Evolutionary conservation across 2,329 filamentous ascomycete genomes (phyloP).

Genomic region (Fusarium camptoceras): DNA sequence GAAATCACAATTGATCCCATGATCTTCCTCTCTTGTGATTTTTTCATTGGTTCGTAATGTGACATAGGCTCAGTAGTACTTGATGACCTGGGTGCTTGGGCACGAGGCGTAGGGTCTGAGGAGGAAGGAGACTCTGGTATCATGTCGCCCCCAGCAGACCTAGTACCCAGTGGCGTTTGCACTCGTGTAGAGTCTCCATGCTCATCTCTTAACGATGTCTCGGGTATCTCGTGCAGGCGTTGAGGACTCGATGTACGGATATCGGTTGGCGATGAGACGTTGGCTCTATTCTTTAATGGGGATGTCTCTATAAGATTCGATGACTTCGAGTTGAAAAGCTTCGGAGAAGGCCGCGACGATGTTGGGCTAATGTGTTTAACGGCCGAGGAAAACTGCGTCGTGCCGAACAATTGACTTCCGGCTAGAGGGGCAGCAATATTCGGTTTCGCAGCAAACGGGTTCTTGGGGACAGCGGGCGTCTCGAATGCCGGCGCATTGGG

Average conservation of each 20-base stretch:
- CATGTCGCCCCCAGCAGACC: conserved; percentile 47
- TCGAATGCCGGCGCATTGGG: conserved; percentile 53
- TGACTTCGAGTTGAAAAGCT: conserved; percentile 60
- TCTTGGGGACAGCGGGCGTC: conserved; percentile 62
- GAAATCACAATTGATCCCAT: conserved; percentile 43
- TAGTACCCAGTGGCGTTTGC: conserved; percentile 45
- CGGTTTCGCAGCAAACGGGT: conserved; percentile 59
- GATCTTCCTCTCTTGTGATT: conserved; percentile 58
- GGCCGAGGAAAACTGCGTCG: conserved; percentile 66
- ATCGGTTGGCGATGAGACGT: conserved; percentile 60
- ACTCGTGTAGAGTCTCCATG: conserved; percentile 30
- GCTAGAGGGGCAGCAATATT: conserved; percentile 52
- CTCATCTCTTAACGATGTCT: conserved; percentile 43
- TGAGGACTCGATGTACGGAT: conserved; percentile 57
- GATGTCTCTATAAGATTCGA: conserved; percentile 60
- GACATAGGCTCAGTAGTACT: conserved; percentile 51
- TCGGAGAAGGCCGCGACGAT: conserved; percentile 68
- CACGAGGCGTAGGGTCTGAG: conserved; percentile 38
- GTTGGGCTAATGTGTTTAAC: conserved; percentile 65
- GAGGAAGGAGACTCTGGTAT: conserved; percentile 54
- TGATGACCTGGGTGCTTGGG: conserved; percentile 38
- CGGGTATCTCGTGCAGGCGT: conserved; percentile 48
- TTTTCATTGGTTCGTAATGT: conserved; percentile 60
- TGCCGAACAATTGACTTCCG: conserved; percentile 64
- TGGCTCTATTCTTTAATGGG: conserved; percentile 62